phyloP scores from a whole-genome alignment of 2,329 filamentous ascomycete genomes.

The Hansfordia pulvinata region DNA sequence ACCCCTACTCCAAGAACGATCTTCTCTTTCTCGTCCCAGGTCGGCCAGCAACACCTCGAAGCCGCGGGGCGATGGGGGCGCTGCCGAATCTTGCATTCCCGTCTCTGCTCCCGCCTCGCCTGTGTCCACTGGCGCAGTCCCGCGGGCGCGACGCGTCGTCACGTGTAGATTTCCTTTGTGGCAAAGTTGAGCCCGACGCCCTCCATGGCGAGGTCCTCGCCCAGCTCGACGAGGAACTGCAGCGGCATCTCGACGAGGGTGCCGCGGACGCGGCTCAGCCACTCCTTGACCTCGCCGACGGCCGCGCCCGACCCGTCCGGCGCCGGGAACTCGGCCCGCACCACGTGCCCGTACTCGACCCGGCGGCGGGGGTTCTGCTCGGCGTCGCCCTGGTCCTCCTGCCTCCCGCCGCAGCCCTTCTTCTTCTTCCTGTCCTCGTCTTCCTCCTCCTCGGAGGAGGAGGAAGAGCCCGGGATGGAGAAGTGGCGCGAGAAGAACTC shows the following conservation, averaged over 20 bases:
- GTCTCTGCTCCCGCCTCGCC: no score
- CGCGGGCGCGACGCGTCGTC: no score
- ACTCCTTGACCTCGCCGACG: conserved; percentile 57
- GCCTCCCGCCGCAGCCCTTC: no score
- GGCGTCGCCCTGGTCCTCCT: conserved; percentile 36
- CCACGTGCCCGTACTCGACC: conserved; percentile 65
- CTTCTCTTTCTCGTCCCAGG: no score
- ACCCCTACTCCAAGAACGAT: no score
- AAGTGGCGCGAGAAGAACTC: conserved; percentile 58
- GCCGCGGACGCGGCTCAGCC: conserved; percentile 52
- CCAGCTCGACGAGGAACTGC: conserved; percentile 63
- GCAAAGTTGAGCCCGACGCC: conserved; percentile 60
- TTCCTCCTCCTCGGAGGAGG: conserved; percentile 21
- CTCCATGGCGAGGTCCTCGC: conserved; percentile 71
- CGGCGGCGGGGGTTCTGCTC: no score
- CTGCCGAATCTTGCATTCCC: no score
- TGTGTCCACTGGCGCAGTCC: no score
- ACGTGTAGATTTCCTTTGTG: conserved; percentile 62
- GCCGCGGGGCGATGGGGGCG: no score
- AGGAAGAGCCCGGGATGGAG: conserved; percentile 33
- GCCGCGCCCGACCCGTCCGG: no score
- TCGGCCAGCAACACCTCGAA: no score
- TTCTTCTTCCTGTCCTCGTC: no score
- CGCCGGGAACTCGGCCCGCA: conserved; percentile 62
- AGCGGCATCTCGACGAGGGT: conserved; percentile 83